Percentiles rank a stretch among this genome's conserved stretches.
These are phyloP conservation scores for Austroboletus olivaceoglutinosus DNA, from an alignment of 1,284 basidiomycete species.

Conservation along the genomic window DNA sequence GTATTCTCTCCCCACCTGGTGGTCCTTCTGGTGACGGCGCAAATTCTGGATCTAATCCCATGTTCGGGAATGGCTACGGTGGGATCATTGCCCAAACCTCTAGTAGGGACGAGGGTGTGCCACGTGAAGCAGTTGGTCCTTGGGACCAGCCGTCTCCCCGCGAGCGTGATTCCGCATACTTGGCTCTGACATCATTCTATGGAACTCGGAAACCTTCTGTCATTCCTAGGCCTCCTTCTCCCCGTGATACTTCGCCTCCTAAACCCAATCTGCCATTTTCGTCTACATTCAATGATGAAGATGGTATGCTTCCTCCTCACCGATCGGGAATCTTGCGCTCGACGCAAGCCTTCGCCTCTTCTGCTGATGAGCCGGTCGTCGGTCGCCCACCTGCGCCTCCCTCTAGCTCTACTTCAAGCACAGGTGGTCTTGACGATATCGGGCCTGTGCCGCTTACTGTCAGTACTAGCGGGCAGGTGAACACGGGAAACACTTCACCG, in stretches of 20 bases:
- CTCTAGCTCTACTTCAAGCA: slow-evolving; percentile 33
- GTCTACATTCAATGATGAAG: slow-evolving; percentile 26
- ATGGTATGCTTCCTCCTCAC: slow-evolving; percentile 39
- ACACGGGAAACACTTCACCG: slow-evolving; percentile 36
- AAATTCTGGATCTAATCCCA: slow-evolving; percentile 18
- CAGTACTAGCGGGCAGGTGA: slow-evolving; percentile 43
- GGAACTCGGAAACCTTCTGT: slow-evolving; percentile 23
- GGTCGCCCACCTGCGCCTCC: slow-evolving; percentile 22
- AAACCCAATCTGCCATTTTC: slow-evolving; percentile 23
- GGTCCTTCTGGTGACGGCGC: slow-evolving; percentile 19
- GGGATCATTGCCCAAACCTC: slow-evolving; percentile 28
- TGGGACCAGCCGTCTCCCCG: slow-evolving; percentile 35
- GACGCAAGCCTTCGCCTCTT: slow-evolving; percentile 26
- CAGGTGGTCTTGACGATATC: slow-evolving; percentile 24
- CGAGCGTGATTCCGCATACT: slow-evolving; percentile 29
- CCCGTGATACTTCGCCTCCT: slow-evolving; percentile 27
- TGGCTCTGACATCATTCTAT: slow-evolving; percentile 30
- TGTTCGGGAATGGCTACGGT: slow-evolving; percentile 27
- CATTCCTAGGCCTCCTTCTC: slow-evolving; percentile 28
- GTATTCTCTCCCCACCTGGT: slow-evolving; percentile 22
- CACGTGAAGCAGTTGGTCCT: slow-evolving; percentile 28
- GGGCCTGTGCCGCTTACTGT: slow-evolving; percentile 43
- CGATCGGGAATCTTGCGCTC: slow-evolving; percentile 35
- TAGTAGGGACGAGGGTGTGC: slow-evolving; percentile 23
- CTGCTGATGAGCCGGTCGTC: slow-evolving; percentile 25